phyloP scores from a whole-genome alignment of 208 protist species.

The Trichomonas gallinae region DNA sequence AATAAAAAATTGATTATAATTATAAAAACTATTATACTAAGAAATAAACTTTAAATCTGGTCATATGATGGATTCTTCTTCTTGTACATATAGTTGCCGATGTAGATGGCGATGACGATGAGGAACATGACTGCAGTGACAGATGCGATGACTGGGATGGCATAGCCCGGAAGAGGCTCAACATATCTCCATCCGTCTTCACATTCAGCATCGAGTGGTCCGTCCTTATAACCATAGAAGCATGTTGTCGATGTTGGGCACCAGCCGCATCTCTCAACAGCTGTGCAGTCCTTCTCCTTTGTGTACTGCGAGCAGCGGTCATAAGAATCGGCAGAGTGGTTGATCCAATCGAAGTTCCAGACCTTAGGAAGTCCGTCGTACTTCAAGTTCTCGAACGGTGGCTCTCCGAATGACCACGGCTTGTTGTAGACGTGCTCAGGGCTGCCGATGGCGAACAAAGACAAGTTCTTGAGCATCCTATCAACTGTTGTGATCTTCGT shows the following conservation, averaged over 20 bases:
- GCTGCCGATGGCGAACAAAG: background rate
- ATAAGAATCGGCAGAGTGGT: background rate
- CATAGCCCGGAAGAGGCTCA: background rate
- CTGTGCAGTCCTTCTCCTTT: background rate
- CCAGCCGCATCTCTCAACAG: background rate
- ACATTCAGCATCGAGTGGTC: background rate
- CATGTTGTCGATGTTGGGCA: background rate
- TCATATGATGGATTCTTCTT: background rate
- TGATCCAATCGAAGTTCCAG: background rate
- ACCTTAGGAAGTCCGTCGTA: background rate
- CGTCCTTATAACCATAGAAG: background rate
- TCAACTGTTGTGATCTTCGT: background rate
- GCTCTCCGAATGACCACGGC: background rate
- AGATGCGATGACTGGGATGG: background rate
- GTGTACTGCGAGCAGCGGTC: background rate
- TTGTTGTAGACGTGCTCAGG: background rate
- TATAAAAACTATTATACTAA: background rate
- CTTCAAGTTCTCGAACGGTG: background rate
- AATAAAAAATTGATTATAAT: background rate
- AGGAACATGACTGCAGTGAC: background rate
- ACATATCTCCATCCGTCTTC: background rate
- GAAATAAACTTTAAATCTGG: background rate
- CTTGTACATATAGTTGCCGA: background rate
- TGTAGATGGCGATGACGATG: background rate
- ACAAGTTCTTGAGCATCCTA: background rate